These are phyloP conservation scores for Polytrichum formosum DNA, from an alignment of 225 moss, liverwort and hornwort species.

Conservation along the genomic window DNA sequence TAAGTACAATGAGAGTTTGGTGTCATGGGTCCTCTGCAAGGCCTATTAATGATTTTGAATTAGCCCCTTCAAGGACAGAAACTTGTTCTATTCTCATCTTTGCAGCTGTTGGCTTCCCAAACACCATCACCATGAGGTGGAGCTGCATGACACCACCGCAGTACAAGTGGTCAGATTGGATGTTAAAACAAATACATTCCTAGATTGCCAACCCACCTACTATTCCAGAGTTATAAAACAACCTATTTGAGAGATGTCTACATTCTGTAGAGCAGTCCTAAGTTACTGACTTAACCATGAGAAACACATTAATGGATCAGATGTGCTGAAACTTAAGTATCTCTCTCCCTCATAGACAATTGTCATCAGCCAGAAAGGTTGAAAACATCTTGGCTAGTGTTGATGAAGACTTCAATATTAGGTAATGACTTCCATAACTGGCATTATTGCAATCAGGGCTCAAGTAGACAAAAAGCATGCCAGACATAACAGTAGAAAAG, in stretches of 20 bases:
- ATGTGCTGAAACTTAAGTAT: background rate
- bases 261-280: too few relatives aligned
- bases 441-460: background rate
- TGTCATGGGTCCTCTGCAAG: too few relatives aligned
- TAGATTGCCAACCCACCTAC: too few relatives aligned
- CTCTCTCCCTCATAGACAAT: background rate
- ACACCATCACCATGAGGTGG: slow-evolving; percentile 64
- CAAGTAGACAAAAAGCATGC: background rate
- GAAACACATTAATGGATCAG: too few relatives aligned
- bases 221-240: too few relatives aligned
- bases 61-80: slow-evolving; percentile 34
- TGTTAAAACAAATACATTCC: too few relatives aligned
- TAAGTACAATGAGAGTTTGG: too few relatives aligned
- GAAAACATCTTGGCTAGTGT: too few relatives aligned
- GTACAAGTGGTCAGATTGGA: background rate
- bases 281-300: too few relatives aligned
- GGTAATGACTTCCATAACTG: background rate
- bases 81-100: slow-evolving; percentile 46
- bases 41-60: background rate
- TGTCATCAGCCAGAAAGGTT: background rate
- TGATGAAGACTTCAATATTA: background rate
- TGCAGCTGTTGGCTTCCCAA: slow-evolving; percentile 60
- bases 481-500: background rate
- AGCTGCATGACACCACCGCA: slow-evolving; percentile 49
- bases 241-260: too few relatives aligned